These are phyloP conservation scores for Isoetes taiwanensis DNA, from an alignment of 75 land plant species.

Conservation along the genomic window DNA sequence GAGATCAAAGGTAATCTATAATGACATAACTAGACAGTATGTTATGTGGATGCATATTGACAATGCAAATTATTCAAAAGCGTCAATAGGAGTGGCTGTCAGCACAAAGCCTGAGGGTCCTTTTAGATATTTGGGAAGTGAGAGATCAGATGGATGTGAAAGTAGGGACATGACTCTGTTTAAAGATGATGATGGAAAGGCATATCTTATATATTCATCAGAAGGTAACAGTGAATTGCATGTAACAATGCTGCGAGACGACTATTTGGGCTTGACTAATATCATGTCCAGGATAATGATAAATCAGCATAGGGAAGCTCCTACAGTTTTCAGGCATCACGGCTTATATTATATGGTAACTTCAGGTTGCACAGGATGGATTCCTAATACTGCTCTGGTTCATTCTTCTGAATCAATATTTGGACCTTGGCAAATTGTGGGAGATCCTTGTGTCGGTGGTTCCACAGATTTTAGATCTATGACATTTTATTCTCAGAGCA, in stretches of 20 bases:
- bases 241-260: slow-evolving; percentile 63
- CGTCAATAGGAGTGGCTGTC: slow-evolving; percentile 78
- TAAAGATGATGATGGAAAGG: slow-evolving; percentile 78
- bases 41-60: slow-evolving; percentile 99
- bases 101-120: slow-evolving; percentile 85
- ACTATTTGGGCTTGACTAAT: slow-evolving; percentile 54
- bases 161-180: slow-evolving; percentile 97
- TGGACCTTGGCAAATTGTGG: slow-evolving; percentile 94
- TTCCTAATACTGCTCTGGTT: slow-evolving; percentile 80
- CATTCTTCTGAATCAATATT: slow-evolving; percentile 96
- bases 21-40: slow-evolving; percentile 54
- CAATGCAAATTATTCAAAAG: slow-evolving; percentile 86
- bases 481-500: slow-evolving; percentile 88
- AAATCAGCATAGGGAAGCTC: slow-evolving; percentile 86
- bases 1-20: slow-evolving; percentile 90
- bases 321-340: slow-evolving; percentile 74
- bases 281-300: slow-evolving; percentile 46
- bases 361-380: slow-evolving; percentile 97
- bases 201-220: slow-evolving; percentile 86
- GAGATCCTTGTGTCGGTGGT: slow-evolving; percentile 89
- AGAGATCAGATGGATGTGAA: slow-evolving; percentile 74
- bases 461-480: slow-evolving; percentile 47
- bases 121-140: slow-evolving; percentile 74
- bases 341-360: slow-evolving; percentile 92
- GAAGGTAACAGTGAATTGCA: slow-evolving; percentile 86